Evolutionary conservation across 495 filamentous ascomycete genomes (phyloP), one percentile per base, ranked within the genome.

Genomic region (Xylaria telfairii): DNA sequence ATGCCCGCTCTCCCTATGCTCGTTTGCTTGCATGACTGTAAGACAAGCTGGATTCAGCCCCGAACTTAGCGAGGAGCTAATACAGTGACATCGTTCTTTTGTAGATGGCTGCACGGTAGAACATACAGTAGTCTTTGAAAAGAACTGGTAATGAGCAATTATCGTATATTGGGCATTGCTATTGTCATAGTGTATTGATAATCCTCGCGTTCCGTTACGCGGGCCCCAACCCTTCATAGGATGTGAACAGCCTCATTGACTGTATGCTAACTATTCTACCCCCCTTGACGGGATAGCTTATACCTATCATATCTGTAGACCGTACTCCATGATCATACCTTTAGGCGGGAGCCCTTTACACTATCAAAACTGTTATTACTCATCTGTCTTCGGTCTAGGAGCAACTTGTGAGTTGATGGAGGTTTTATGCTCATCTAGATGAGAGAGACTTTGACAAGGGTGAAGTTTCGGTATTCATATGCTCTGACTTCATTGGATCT

Each of bases 401-500:
- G n/a, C n/a, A n/a, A n/a, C n/a, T n/a, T n/a, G 30, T 63, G 72
- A 70, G 44, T 34, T 47, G 21, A 17, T 64, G 39, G 44, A 67
- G 42, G 65, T 67, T 19, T 64, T 42, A 39, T 39, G 46, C 39
- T 64, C 51, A 30, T 61, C 69, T 12, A 66, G 51, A 15, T n/a
- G 26, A 30, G 47, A 57, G 65, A 6, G 71, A 62, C 46, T 69
- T 74, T 26, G 70, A 67, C 19, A 63, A 24, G 42, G 71, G 63
- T 10, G 71, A 69, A 47, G 34, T 28, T 32, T 54, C 63, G 34
- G 10, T 68, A 53, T 71, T 69, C 15, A 54, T 67, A 13, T 51
- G 37, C n/a, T 51, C 60, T 65, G 61, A 28, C 54, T 57, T 63
- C 15, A 70, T 73, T 30, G 73, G 71, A 56, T 74, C 72, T 46